Base-by-base conservation (phyloP, 2,329 filamentous ascomycete genomes). In the Fusarium protoensiforme region DNA sequence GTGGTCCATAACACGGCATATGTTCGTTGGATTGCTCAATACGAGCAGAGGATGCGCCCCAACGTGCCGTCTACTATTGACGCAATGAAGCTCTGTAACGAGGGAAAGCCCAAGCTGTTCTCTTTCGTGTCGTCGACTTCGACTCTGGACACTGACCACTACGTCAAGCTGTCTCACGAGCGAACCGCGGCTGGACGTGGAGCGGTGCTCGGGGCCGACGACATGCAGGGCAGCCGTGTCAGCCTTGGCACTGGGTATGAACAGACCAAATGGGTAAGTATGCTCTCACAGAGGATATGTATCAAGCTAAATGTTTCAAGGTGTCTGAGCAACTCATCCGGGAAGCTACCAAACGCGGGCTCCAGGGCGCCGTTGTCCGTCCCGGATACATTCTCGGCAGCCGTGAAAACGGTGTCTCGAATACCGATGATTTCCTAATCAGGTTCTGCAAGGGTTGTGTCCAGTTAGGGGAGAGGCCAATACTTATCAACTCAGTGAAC, bases 371-470 rank as follows among this genome's bases (percentile, higher is more conserved):
- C 35, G 90, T 98, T 53, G 86, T 98, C 59, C 90, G 95, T 14
- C 92, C 96, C 4, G 95, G 95, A 36, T 98, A 98, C 80, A 91
- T 98, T 36, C 87, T 93, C 8, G 96, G 95, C 35, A 91, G 94
- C 80, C 88, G 89, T 1, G 82, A 86, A 57, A 90, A 88, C 16
- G 95, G 95, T 62, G 89, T 89, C 69, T 93, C 85, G 80, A 94
- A 93, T 81, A 95, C 92, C 1, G 95, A 98, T 79, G 96, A 98
- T 83, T 98, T 98, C 85, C 84, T 98, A 10, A 89, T 98, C 74
- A 90, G 96, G 43, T 90, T 98, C 84, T 85, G 92, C 68, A 98
- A 98, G 84, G 95, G 94, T 64, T 97, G 94, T 78, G 86, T 97
- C 61, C 95, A 98, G 81, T 86, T 98, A 5, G 85, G 85, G 2